phyloP scores from a whole-genome alignment of 768 basidiomycete species.

The Piloderma croceum region DNA sequence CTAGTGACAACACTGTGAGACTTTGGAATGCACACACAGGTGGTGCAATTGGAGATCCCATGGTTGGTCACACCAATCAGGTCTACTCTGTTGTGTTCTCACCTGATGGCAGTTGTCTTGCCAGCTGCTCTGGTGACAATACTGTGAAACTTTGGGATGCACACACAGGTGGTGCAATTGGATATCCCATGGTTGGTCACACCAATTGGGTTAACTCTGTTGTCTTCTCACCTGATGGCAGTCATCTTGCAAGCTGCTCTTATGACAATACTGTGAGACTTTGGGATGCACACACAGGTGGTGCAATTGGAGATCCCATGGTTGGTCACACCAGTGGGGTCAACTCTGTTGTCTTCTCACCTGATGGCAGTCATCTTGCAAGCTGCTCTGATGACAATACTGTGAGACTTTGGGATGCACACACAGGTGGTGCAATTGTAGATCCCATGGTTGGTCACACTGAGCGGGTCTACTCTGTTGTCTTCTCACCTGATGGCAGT shows the following conservation, averaged over 20 bases:
- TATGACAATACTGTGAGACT: too few species aligned
- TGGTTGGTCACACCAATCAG: constrained; percentile 11
- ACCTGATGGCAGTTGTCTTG: constrained; percentile 6
- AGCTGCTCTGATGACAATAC: constrained; percentile 8
- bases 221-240: too few species aligned
- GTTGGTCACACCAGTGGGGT: constrained; percentile 9
- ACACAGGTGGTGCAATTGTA: constrained; percentile 3
- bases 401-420: constrained; percentile 19
- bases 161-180: constrained; percentile 4
- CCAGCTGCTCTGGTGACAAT: constrained; percentile 3
- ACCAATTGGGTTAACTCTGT: too few species aligned
- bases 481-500: constrained; percentile 14
- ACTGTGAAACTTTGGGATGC: constrained; percentile 21
- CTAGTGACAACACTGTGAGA: constrained; percentile 11
- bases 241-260: too few species aligned
- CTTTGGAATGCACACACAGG: constrained; percentile 18
- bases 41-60: background rate
- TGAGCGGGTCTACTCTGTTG: constrained; percentile 5
- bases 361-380: constrained; percentile 5
- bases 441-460: constrained; percentile 8
- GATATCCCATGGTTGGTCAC: too few species aligned
- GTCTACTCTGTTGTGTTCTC: constrained; percentile 21
- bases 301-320: too few species aligned
- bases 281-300: too few species aligned
- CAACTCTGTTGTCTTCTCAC: constrained; percentile 17